phyloP scores from a whole-genome alignment of 2,329 filamentous ascomycete genomes.

The Elsinoe perseae region DNA sequence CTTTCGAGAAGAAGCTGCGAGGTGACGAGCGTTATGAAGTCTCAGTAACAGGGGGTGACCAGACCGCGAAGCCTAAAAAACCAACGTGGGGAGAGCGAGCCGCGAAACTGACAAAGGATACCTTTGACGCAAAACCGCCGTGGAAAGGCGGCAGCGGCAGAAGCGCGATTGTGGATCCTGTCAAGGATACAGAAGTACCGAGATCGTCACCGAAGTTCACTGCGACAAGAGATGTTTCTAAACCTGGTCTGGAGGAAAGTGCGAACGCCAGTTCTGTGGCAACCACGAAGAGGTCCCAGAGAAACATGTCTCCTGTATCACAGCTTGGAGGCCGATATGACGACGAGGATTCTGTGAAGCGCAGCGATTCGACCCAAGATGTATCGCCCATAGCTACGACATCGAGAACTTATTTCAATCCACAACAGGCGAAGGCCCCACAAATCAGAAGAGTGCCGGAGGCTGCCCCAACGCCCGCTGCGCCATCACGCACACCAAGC shows the following conservation, averaged over 20 bases:
- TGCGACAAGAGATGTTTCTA: slow-evolving; percentile 3
- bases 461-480: neutral
- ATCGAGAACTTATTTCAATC: neutral
- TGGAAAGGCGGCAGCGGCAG: slow-evolving; percentile 14
- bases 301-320: slow-evolving; percentile 13
- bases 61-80: slow-evolving; percentile 14
- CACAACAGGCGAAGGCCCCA: neutral
- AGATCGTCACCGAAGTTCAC: neutral
- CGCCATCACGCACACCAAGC: no score
- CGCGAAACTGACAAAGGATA: slow-evolving; percentile 16
- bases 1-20: slow-evolving; percentile 4
- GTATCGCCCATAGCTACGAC: slow-evolving; percentile 11
- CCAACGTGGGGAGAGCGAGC: slow-evolving; percentile 16
- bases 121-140: slow-evolving; percentile 20
- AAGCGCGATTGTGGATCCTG: slow-evolving; percentile 13
- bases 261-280: slow-evolving; percentile 5
- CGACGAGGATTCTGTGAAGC: neutral
- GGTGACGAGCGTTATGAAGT: slow-evolving; percentile 5
- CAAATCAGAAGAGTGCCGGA: neutral
- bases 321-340: slow-evolving; percentile 13
- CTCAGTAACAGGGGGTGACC: neutral
- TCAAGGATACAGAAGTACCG: slow-evolving; percentile 12
- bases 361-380: slow-evolving; percentile 9
- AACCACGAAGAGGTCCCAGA: neutral
- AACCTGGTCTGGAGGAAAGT: slow-evolving; percentile 11